Evolutionary conservation across 192 early-diverging fungal genomes (phyloP).

Genomic region (Dissophora ornata): DNA sequence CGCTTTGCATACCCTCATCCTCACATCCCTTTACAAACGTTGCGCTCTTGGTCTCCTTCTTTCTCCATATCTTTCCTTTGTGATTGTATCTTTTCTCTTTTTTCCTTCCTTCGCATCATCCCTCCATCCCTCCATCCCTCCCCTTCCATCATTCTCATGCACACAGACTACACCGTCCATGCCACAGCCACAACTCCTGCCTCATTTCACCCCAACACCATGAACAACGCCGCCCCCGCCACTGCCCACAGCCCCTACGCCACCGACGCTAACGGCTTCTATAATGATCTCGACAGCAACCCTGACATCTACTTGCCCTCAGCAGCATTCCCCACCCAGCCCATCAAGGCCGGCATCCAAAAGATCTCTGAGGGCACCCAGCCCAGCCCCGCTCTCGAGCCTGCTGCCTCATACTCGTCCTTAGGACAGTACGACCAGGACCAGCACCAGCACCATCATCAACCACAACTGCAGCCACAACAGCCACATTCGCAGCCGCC

Average conservation of each 20-base stretch:
- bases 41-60: background rate
- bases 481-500: background rate
- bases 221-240: background rate
- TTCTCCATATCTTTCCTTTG: background rate
- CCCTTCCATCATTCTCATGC: background rate
- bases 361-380: slow-evolving; percentile 30
- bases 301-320: background rate
- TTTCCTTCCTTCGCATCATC: background rate
- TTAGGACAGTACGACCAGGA: background rate
- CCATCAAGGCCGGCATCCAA: slow-evolving; percentile 4
- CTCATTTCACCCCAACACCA: background rate
- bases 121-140: background rate
- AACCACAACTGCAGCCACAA: slow-evolving; percentile 1
- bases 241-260: no score
- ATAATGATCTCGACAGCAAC: slow-evolving; percentile 9
- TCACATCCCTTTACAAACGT: no score
- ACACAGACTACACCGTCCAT: background rate
- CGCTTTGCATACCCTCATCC: no score
- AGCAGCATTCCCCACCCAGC: background rate
- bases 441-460: background rate
- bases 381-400: background rate
- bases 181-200: background rate
- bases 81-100: background rate
- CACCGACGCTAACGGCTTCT: slow-evolving; percentile 4
- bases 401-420: background rate